Evolutionary conservation across 108 stramenopile species (phyloP), one percentile per base, ranked within the genome.

Genomic region (Cyclotella kingstonii): DNA sequence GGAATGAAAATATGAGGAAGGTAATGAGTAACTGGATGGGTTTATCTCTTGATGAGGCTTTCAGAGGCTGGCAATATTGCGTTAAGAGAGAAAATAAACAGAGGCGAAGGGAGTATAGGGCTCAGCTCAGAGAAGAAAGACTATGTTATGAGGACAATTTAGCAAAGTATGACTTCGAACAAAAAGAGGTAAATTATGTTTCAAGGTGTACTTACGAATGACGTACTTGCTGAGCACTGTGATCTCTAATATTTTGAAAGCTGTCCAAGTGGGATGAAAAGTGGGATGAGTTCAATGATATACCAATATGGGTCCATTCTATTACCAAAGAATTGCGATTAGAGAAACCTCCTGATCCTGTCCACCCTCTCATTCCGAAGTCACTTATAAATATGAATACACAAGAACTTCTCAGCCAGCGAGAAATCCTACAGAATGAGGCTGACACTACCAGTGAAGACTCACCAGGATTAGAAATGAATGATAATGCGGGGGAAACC

Each of bases 281-380:
- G 19, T 79, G 73, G 60, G 78, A 79, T 53, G 60, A 78, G 29
- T 79, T 61, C 49, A 79, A 70, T 36, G 73, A 79, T 22, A 17
- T 74, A 2, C 52, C 49, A 0, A 39, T 63, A 0, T 79, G 73
- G 73, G 62, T 79, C 5, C 54, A 79, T 46, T 9, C 48, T 6
- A 38, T 36, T 5, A 69, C 54, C 6, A 33, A 59, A 2, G 60
- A 68, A 52, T 21, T 45, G 18, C 52, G 26, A 3, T 78, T 40
- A 5, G 63, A 73, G 21, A 60, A 73, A 55, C 77, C 77, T 12
- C n/a, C 23, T 15, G 26, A 40, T 27, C 49, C 42, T 41, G 19
- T 26, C 25, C 3, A 14, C 25, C 64, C 52, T 30, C 41, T 15
- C 0, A 58, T 60, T 10, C 76, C 76, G 0, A 60, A 59, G 33